Base-by-base conservation (phyloP, 2,329 filamentous ascomycete genomes). In the Leptosphaerulina australis region DNA sequence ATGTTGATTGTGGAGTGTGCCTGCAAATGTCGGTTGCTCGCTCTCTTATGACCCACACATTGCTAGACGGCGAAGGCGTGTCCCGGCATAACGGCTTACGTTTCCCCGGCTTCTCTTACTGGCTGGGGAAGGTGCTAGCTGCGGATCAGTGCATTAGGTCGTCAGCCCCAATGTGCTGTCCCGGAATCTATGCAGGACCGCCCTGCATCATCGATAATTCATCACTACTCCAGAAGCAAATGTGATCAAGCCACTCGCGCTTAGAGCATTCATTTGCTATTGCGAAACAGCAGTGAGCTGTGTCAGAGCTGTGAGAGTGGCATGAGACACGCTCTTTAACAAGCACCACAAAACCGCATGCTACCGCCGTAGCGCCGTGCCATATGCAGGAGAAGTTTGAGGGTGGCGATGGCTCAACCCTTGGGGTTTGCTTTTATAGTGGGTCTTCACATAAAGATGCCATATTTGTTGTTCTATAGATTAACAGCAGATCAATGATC, bases 21-120 rank as follows among this genome's bases (percentile, higher is more conserved):
- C 44, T 48, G 40, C 41, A 24, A 30, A 20, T 33, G 25, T 35
- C 47, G 47, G 39, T 44, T 28, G 11, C 43, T 46, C 31, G 11
- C 43, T 46, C 14, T 28, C 24, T 29, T 29, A 18, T 28, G 21
- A 43, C 30, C 30, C 55, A 49, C 58, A 52, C 30, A 55, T 46
- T 44, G 49, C 33, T 56, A 59, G 59, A 41, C 41, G 46, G 33
- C 38, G 48, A 55, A 52, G 53, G 53, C 49, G 31, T 45, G 41
- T 41, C 38, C 56, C 62, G 58, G 52, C 37, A 8, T 38, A 38
- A 45, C 54, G 62, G 58, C 44, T 33, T 45, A 45, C 37, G 37
- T 31, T 26, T 20, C 44, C 34, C 34, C 49, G 25, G 33, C 18
- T 14, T 30, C n/a, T 37, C 34, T 39, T 12, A 63, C 57, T 64